These are phyloP conservation scores for Emmonsia crescens DNA, from an alignment of 2,329 filamentous ascomycete genomes.

Conservation along the genomic window DNA sequence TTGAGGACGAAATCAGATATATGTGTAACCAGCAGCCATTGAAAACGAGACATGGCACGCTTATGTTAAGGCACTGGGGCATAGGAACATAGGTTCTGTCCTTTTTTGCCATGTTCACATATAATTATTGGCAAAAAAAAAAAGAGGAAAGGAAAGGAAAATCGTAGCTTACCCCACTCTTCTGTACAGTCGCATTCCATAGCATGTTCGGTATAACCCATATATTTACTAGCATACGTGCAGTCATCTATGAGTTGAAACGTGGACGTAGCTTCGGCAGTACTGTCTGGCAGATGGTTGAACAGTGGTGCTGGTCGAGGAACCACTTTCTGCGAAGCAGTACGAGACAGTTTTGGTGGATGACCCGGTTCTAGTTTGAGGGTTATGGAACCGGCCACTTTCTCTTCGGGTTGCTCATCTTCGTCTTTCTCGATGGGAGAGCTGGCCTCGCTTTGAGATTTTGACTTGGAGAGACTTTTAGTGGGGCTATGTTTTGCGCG, in stretches of 20 bases:
- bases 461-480: slow-evolving; percentile 16
- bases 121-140: background rate
- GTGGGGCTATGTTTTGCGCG: slow-evolving; percentile 10
- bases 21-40: background rate
- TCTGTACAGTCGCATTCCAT: slow-evolving; percentile 92
- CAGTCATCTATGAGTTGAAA: slow-evolving; percentile 80
- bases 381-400: slow-evolving; percentile 49
- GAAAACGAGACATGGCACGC: background rate
- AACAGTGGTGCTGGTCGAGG: slow-evolving; percentile 57
- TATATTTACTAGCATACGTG: slow-evolving; percentile 80
- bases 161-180: slow-evolving; percentile 70
- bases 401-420: slow-evolving; percentile 40
- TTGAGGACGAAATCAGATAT: background rate
- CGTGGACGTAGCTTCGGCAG: slow-evolving; percentile 58
- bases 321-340: slow-evolving; percentile 58
- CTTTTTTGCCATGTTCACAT: background rate
- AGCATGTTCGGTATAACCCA: slow-evolving; percentile 84
- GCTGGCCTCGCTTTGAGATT: slow-evolving; percentile 15
- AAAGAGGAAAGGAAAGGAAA: slow-evolving; percentile 16
- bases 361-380: slow-evolving; percentile 55
- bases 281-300: slow-evolving; percentile 65
- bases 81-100: background rate
- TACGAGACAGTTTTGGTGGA: slow-evolving; percentile 61
- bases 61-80: background rate
- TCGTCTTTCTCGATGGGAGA: slow-evolving; percentile 22